phyloP scores from a whole-genome alignment of 2,329 filamentous ascomycete genomes.

The Aureobasidium sp. region DNA sequence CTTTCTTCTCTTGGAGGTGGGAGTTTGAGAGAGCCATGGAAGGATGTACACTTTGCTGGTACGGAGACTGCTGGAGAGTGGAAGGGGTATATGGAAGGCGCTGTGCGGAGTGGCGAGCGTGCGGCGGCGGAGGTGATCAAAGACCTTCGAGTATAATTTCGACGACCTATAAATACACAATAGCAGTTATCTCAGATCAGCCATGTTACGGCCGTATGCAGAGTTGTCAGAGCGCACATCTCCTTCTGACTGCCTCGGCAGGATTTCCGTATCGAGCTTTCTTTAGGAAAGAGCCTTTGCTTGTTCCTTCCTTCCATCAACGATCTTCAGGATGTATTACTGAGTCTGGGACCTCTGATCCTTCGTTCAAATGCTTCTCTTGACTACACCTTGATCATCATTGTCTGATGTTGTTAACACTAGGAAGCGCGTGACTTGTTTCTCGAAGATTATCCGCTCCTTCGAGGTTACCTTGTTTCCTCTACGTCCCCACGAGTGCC shows the following conservation, averaged over 20 bases:
- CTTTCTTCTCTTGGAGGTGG: constrained; percentile 16
- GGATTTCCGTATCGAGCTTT: neutral
- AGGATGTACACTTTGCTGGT: constrained; percentile 47
- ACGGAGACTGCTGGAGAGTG: constrained; percentile 48
- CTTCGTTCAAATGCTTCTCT: too few relatives aligned
- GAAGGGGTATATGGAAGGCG: constrained; percentile 56
- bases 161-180: too few relatives aligned
- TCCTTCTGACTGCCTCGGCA: neutral
- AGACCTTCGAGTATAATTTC: neutral
- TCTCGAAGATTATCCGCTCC: neutral
- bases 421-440: neutral
- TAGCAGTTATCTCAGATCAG: too few relatives aligned
- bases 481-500: neutral
- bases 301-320: neutral
- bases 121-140: constrained; percentile 42
- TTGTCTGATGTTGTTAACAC: too few relatives aligned
- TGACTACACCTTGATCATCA: too few relatives aligned
- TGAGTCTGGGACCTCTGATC: too few relatives aligned
- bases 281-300: neutral
- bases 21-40: constrained; percentile 17
- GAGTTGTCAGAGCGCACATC: neutral
- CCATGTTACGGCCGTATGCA: neutral
- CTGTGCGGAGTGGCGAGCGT: constrained; percentile 43
- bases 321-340: neutral
- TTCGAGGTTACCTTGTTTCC: neutral